Conservation (phyloP, 2,329 filamentous ascomycete species). For the Magnaporthiopsis poae region DNA sequence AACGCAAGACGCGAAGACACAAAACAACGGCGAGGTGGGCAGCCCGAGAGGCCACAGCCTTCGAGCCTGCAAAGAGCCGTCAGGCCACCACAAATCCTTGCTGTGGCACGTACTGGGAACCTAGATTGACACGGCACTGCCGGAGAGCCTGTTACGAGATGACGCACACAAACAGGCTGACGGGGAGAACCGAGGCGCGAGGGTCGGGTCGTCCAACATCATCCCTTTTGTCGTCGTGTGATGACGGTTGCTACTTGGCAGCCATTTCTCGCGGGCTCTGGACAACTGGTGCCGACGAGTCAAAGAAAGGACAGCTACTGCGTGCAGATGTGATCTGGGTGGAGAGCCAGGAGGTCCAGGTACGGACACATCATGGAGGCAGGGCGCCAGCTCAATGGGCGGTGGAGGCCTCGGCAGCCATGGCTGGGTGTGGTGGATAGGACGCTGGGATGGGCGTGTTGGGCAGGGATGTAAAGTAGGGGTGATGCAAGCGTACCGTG, state of each 20-base stretch:
- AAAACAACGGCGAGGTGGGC: not conserved
- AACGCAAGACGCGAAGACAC: not conserved
- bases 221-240: not conserved
- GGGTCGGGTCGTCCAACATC: conserved; percentile 1
- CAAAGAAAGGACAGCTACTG: not conserved
- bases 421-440: not conserved
- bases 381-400: not conserved
- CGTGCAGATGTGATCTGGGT: not conserved
- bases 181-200: not conserved
- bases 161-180: conserved; percentile 8
- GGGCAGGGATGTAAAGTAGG: not conserved
- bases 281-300: not conserved
- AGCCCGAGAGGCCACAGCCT: not conserved
- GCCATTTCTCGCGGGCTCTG: not conserved
- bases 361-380: not conserved
- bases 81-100: not conserved
- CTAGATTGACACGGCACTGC: conserved; percentile 3
- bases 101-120: conserved; percentile 1
- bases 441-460: not conserved
- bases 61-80: not conserved
- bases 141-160: conserved; percentile 10
- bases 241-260: not conserved
- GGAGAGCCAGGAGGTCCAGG: not conserved
- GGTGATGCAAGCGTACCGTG: not conserved
- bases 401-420: not conserved